These are phyloP conservation scores for Termitomyces sp. DNA, from an alignment of 768 basidiomycete species.

Conservation along the genomic window DNA sequence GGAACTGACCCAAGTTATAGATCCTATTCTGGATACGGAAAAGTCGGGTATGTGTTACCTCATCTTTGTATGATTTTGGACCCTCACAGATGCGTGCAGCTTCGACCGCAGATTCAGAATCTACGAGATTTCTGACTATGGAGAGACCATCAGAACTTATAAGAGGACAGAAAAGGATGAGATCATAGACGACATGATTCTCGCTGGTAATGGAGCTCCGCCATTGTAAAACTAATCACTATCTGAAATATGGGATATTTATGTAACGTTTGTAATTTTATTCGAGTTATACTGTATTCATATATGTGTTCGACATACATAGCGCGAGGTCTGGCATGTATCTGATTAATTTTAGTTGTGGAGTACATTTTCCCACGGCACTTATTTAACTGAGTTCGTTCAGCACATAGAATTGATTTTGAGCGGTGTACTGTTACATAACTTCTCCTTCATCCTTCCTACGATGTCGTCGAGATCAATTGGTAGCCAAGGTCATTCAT, in stretches of 20 bases:
- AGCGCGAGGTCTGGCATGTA: no score
- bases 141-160: slow-evolving; percentile 87
- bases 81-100: slow-evolving; percentile 29
- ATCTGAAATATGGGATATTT: not conserved
- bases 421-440: not conserved
- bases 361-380: slow-evolving; percentile 12
- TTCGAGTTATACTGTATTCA: no score
- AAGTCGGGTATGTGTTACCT: slow-evolving; percentile 56
- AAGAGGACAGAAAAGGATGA: slow-evolving; percentile 76
- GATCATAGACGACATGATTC: slow-evolving; percentile 59
- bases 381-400: slow-evolving; percentile 1
- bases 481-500: slow-evolving; percentile 33
- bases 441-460: slow-evolving; percentile 3
- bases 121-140: slow-evolving; percentile 84
- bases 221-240: slow-evolving; percentile 13
- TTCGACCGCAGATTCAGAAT: slow-evolving; percentile 92
- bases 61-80: not conserved
- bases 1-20: slow-evolving; percentile 26
- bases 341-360: not conserved
- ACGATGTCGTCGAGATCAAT: slow-evolving; percentile 26
- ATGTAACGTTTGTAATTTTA: slow-evolving; percentile 4
- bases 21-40: slow-evolving; percentile 82
- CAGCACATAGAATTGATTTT: not conserved
- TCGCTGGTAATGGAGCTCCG: slow-evolving; percentile 52
- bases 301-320: not conserved